Percentiles rank a stretch among this genome's conserved stretches.
Conservation (phyloP, 2,329 filamentous ascomycete species). For the Penicillium nordicum region DNA sequence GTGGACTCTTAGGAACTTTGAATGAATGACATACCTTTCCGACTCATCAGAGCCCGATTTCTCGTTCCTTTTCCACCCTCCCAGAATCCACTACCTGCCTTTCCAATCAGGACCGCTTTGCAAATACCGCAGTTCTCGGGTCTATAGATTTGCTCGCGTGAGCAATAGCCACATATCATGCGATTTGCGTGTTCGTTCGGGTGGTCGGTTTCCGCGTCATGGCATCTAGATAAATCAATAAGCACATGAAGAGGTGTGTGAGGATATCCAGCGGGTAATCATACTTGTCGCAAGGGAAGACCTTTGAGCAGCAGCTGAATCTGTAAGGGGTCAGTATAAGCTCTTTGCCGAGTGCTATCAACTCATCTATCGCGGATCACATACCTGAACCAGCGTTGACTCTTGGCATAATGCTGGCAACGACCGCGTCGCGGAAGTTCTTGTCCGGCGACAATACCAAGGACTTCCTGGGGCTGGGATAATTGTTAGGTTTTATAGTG, state of each 20-base stretch:
- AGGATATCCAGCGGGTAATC: conserved; percentile 12
- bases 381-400: conserved; percentile 56
- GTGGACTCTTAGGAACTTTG: background rate
- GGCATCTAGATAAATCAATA: conserved; percentile 54
- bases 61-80: conserved; percentile 82
- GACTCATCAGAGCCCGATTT: conserved; percentile 66
- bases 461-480: conserved; percentile 46
- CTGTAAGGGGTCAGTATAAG: conserved; percentile 29
- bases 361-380: conserved; percentile 1
- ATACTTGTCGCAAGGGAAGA: conserved; percentile 56
- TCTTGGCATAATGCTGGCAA: conserved; percentile 54
- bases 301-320: conserved; percentile 56
- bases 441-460: conserved; percentile 54
- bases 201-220: conserved; percentile 69
- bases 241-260: background rate
- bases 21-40: conserved; percentile 51
- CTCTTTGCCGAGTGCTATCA: background rate
- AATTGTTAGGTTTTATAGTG: background rate
- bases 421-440: conserved; percentile 53
- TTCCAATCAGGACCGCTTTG: conserved; percentile 65
- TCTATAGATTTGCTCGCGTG: conserved; percentile 74
- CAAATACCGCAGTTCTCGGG: conserved; percentile 74
- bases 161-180: conserved; percentile 80
- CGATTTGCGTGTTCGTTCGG: conserved; percentile 75
- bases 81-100: conserved; percentile 70